Base-by-base conservation (phyloP, 208 protist species). In the Phytomonas sp. region DNA sequence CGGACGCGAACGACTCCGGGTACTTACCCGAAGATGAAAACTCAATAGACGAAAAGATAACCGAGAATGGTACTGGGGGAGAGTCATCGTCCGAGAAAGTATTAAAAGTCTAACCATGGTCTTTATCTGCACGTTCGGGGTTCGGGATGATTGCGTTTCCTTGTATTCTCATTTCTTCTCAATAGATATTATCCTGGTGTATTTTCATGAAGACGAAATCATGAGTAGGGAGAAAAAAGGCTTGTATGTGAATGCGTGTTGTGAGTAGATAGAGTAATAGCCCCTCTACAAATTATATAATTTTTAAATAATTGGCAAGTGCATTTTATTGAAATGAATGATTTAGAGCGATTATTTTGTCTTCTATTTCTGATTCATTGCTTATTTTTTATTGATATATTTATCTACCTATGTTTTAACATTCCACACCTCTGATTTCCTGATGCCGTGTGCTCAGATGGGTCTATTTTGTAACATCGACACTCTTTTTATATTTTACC, bases 1-100 rank as follows among this genome's bases (percentile, higher is more conserved):
- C 89, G 40, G 77, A 81, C 62, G 81, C 75, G 37, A 78, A 62
- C 37, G 77, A 78, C 29, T 68, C 30, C 16, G 74, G 69, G 16
- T 69, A 77, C 59, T 40, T 12, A 49, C 19, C 59, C 19, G 64
- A 67, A 19, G 71, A 63, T 40, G 73, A 74, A 29, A 69, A 4
- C 12, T 49, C 40, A 19, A 49, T 49, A 49, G 40, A 49, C 6
- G 40, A 49, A 49, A 49, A 49, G 40, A 16, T 49, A 16, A 19
- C 10, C 6, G 40, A 12, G 14, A 12, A 16, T 49, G 40, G 12
- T 49, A 49, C 12, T 16, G 14, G 40, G 40, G 12, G 40, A 4
- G 36, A 40, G 36, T 4, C 36, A 40, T 40, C 36, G 36, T 40
- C 36, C 4, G 36, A 40, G 14, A 49, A 49, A 49, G 12, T 49